Evolutionary conservation across 2,329 filamentous ascomycete genomes (phyloP), one percentile per base, ranked within the genome.

Genomic region (Colletotrichum theobromicola): DNA sequence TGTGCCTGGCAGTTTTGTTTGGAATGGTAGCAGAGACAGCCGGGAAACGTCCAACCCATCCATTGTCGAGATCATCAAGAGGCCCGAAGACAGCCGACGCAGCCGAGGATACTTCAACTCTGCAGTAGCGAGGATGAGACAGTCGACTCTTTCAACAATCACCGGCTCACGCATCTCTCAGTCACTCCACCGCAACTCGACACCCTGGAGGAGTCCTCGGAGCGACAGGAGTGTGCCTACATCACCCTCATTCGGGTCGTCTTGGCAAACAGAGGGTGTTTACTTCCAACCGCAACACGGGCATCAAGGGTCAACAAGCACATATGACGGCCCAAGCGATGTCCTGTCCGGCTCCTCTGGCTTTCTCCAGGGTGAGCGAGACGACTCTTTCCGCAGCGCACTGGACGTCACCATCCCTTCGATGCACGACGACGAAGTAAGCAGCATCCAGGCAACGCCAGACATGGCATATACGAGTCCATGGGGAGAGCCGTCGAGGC

Each of bases 351-450:
- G 69, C 24, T 77, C 55, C 9, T 46, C 63, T 7, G 73, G 65
- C 13, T 70, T 77, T 2, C 74, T 78, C 15, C 77, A 76, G 18
- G 78, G 74, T 15, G 74, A 75, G 30, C 77, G 76, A 26, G 74
- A 77, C 21, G 72, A 72, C 46, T 79, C 79, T 2, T 83, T 81
- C 67, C 78, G 80, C 16, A 79, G 79, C 53, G 77, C 70, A 9
- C 63, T 83, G n/a, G 79, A 83, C 32, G 76, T 80, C 66, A 78
- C 77, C 46, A 79, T 83, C 12, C 81, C 81, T 5, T 75, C 78
- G 7, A 67, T 79, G 26, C 57, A 71, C 16, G 68, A 71, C 16
- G 68, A 76, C 10, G 63, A 74, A 35, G 32, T 55, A 21, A 69
- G 64, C 37, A 81, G 78, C 35, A 76, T 80, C 21, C 77, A 78